A percentile compares a stretch with the other conserved stretches of the same genome.
Conservation (phyloP, 331 rosid species). For the Malus hybrid region DNA sequence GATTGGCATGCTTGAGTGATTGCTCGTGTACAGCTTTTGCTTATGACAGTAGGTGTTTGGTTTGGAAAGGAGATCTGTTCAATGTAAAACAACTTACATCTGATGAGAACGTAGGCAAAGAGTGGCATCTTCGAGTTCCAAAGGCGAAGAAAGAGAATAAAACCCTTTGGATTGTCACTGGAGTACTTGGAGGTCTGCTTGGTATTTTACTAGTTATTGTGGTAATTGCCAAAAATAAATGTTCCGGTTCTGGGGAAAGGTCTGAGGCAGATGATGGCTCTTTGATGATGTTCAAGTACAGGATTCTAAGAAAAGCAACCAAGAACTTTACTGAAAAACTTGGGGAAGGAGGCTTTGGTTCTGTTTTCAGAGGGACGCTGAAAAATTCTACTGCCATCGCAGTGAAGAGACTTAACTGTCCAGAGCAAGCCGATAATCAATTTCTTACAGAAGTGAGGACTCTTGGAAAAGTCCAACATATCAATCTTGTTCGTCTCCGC, state of each 20-base stretch:
- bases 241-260: background rate
- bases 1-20: constrained; percentile 7
- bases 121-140: background rate
- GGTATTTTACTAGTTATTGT: background rate
- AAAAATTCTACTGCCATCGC: constrained; percentile 14
- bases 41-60: background rate
- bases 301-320: constrained; percentile 3
- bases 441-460: constrained; percentile 28
- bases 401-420: constrained; percentile 26
- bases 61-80: constrained; percentile 10
- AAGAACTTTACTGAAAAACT: constrained; percentile 18
- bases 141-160: background rate
- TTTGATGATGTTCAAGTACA: constrained; percentile 7
- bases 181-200: background rate
- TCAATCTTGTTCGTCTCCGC: constrained; percentile 20
- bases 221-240: background rate
- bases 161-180: background rate
- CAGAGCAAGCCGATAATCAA: constrained; percentile 21
- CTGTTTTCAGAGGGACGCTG: constrained; percentile 26
- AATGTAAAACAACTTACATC: background rate
- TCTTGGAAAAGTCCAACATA: constrained; percentile 30
- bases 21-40: constrained; percentile 24
- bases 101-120: background rate
- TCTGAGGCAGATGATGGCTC: constrained; percentile 9
- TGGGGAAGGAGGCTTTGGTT: constrained; percentile 38